Evolutionary conservation across 192 early-diverging fungal genomes (phyloP).

Genomic region (Umbelopsis vinacea): DNA sequence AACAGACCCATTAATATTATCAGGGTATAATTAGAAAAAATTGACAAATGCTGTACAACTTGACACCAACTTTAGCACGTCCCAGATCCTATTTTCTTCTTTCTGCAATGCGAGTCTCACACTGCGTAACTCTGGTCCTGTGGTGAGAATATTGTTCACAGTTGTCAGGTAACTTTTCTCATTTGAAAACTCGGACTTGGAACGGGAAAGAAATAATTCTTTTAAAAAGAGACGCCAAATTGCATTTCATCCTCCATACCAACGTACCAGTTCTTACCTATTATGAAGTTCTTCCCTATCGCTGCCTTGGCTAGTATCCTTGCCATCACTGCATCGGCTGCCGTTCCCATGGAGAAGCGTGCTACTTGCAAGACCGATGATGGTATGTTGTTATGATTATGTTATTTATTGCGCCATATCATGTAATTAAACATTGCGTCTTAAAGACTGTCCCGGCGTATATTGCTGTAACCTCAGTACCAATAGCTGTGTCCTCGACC

Average conservation of each 20-base stretch:
- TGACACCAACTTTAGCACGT: not conserved
- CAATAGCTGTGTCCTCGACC: conserved; percentile 17
- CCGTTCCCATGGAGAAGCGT: conserved; percentile 14
- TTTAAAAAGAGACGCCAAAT: conserved; percentile 2
- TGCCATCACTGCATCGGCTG: conserved; percentile 3
- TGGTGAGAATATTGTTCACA: not conserved
- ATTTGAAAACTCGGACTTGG: not conserved
- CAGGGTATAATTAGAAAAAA: conserved; percentile 5
- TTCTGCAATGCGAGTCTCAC: not conserved
- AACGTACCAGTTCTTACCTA: not conserved
- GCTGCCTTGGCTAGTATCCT: conserved; percentile 2
- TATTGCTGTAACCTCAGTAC: conserved; percentile 8
- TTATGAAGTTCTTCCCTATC: conserved; percentile 14
- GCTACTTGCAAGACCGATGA: conserved; percentile 20
- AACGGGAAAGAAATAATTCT: too few relatives aligned
- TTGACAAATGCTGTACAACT: not conserved
- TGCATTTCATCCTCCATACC: not conserved
- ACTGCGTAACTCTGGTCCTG: not conserved
- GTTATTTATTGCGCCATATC: not conserved
- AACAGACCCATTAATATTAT: not conserved
- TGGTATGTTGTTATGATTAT: conserved; percentile 1
- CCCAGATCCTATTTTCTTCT: not conserved
- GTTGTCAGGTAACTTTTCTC: not conserved
- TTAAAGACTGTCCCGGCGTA: conserved; percentile 6
- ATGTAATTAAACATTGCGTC: not conserved